These are phyloP conservation scores for Cyberlindnera veronae DNA, from an alignment of 805 yeast species.

Conservation along the genomic window DNA sequence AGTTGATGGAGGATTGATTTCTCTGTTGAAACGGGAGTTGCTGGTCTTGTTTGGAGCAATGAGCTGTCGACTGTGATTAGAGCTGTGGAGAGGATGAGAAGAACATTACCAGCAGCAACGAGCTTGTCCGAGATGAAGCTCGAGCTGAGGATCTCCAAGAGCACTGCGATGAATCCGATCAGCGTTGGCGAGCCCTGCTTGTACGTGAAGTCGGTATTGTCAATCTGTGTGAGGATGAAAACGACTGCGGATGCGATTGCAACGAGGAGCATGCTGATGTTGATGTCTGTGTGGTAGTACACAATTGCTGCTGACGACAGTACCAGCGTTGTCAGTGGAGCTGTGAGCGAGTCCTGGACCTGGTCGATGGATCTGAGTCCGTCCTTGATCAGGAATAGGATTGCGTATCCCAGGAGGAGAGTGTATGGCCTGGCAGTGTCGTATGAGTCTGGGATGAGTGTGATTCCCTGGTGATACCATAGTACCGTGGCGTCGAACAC, in stretches of 20 bases:
- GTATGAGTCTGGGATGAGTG: background rate
- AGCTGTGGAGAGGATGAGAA: slow-evolving; percentile 10
- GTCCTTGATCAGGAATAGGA: slow-evolving; percentile 5
- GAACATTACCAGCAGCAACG: slow-evolving; percentile 15
- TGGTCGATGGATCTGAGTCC: slow-evolving; percentile 18
- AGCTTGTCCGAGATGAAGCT: slow-evolving; percentile 9
- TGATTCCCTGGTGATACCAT: slow-evolving; percentile 3
- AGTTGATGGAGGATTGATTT: slow-evolving; percentile 21
- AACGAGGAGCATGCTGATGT: slow-evolving; percentile 25
- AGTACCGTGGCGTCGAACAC: slow-evolving; percentile 14
- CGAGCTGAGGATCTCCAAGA: slow-evolving; percentile 31
- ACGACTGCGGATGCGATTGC: slow-evolving; percentile 26
- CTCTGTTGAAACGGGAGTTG: slow-evolving; percentile 4
- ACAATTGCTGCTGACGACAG: background rate
- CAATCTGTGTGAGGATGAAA: slow-evolving; percentile 19
- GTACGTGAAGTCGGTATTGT: slow-evolving; percentile 8
- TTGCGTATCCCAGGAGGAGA: slow-evolving; percentile 3
- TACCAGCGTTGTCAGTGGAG: slow-evolving; percentile 3
- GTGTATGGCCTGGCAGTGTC: background rate
- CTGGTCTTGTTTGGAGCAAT: slow-evolving; percentile 4
- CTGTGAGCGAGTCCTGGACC: background rate
- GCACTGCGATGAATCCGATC: slow-evolving; percentile 31
- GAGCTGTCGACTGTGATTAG: slow-evolving; percentile 17
- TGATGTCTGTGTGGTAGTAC: slow-evolving; percentile 4
- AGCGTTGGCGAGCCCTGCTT: slow-evolving; percentile 20